Base-by-base conservation (phyloP, 1,139 yeast genomes). In the Nakaseomyces kungkrabaensis region DNA sequence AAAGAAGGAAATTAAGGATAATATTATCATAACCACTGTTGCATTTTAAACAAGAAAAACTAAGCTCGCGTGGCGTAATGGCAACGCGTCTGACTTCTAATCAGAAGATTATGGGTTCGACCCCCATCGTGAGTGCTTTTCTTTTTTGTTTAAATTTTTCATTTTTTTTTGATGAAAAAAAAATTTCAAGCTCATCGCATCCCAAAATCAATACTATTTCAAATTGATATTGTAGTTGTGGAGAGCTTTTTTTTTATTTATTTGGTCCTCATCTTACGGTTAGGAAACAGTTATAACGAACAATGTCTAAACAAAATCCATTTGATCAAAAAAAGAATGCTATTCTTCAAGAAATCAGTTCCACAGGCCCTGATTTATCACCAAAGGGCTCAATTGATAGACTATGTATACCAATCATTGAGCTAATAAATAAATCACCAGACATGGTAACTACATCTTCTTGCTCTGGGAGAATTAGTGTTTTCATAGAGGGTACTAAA, bases 371-470 rank as follows among this genome's bases (percentile, higher is more conserved):
- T 7, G 95, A 86, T 65, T 74, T 82, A 1, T 85, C 95, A 0
- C 96, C 96, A 13, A 88, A 87, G 59, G 96, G 96, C 1, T 75
- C 87, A 1, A 81, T 87, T 13, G 96, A 87, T 67, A 79, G 69
- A 48, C 70, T 75, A 37, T 82, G 95, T 56, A 60, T 82, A 17
- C 95, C 95, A 1, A 74, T 87, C 26, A 85, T 87, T 52, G 66
- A 77, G 22, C 66, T 81, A 36, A 83, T 87, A 58, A 87, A 87
- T 59, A 58, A 74, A 1, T 78, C 79, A 56, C 59, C 67, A 0
- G 80, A 84, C 58, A 77, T 85, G 81, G 92, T 87, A 7, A 87
- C 95, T 2, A 86, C 96, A 0, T 85, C 95, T 0, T 83, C 94
- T 11, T 87, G 96, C 56, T 85, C 95, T 0, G 96, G 96, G 1